Percentiles rank a stretch among this genome's conserved stretches.
These are phyloP conservation scores for Rhytidiadelphus loreus DNA, from an alignment of 225 moss, liverwort and hornwort genomes.

Conservation along the genomic window DNA sequence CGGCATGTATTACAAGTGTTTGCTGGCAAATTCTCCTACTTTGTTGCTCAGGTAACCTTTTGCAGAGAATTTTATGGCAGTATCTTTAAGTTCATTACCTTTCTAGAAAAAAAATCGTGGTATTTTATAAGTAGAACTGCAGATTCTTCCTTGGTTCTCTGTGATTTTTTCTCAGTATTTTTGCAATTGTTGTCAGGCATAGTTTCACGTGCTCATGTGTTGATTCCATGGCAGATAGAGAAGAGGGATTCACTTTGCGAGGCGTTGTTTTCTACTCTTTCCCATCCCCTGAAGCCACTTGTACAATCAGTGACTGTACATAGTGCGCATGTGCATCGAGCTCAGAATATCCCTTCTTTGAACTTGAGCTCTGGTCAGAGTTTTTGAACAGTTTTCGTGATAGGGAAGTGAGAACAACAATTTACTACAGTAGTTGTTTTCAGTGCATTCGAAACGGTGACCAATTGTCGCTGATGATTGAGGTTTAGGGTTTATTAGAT, in stretches of 20 bases:
- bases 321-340: neutral
- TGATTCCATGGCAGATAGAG: slow-evolving; percentile 43
- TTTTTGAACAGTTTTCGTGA: neutral
- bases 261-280: slow-evolving; percentile 73
- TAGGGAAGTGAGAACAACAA: neutral
- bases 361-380: neutral
- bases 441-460: neutral
- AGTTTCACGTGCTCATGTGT: neutral
- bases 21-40: slow-evolving; percentile 72
- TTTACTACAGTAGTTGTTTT: neutral
- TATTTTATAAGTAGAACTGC: neutral
- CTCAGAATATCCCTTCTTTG: neutral
- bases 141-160: neutral
- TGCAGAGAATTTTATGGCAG: neutral
- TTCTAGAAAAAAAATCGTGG: neutral
- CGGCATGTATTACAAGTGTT: slow-evolving; percentile 83
- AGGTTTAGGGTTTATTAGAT: neutral
- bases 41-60: slow-evolving; percentile 54
- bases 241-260: slow-evolving; percentile 78
- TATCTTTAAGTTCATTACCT: neutral
- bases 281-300: neutral
- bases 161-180: neutral
- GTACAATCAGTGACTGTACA: neutral
- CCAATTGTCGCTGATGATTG: neutral
- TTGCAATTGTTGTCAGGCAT: neutral